phyloP scores from a whole-genome alignment of 305 asterid species.

The Ajuga reptans region DNA sequence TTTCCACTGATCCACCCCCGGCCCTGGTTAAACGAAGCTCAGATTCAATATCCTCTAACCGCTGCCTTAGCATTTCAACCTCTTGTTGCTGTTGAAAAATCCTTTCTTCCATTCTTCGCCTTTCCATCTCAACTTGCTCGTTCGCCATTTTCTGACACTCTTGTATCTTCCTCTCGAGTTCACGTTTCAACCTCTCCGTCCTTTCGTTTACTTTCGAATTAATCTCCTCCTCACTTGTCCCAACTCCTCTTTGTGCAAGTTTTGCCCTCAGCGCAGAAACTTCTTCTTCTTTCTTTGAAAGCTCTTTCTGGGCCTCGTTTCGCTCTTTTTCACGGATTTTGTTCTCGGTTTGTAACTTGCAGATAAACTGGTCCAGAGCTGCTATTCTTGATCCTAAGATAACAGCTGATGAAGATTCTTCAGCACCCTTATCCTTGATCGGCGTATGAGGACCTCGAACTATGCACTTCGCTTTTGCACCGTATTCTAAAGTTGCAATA shows the following conservation, averaged over 20 bases:
- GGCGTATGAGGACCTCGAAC: slow-evolving; percentile 81
- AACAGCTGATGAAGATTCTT: slow-evolving; percentile 63
- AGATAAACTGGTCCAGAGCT: slow-evolving; percentile 75
- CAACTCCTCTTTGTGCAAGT: slow-evolving; percentile 33
- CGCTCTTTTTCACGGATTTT: slow-evolving; percentile 55
- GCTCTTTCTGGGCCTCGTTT: slow-evolving; percentile 55
- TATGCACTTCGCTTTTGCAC: slow-evolving; percentile 92
- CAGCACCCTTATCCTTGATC: slow-evolving; percentile 54
- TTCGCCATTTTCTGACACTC: slow-evolving; percentile 60
- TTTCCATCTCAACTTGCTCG: slow-evolving; percentile 59
- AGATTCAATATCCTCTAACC: slow-evolving; percentile 65
- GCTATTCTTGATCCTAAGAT: slow-evolving; percentile 69
- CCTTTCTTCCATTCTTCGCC: slow-evolving; percentile 67
- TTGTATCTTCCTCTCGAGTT: slow-evolving; percentile 51
- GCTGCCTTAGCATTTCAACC: slow-evolving; percentile 61
- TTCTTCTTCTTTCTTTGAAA: slow-evolving; percentile 60
- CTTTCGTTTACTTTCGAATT: slow-evolving; percentile 47
- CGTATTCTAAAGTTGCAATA: slow-evolving; percentile 79
- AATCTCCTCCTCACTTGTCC: slow-evolving; percentile 48
- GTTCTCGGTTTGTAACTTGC: slow-evolving; percentile 70
- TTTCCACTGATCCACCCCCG: slow-evolving; percentile 36
- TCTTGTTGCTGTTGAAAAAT: slow-evolving; percentile 58
- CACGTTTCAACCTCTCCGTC: slow-evolving; percentile 36
- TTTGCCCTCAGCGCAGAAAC: slow-evolving; percentile 49
- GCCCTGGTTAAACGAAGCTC: slow-evolving; percentile 47